phyloP scores from a whole-genome alignment of 2,329 filamentous ascomycete species.

The Hirsutella rhossiliensis region DNA sequence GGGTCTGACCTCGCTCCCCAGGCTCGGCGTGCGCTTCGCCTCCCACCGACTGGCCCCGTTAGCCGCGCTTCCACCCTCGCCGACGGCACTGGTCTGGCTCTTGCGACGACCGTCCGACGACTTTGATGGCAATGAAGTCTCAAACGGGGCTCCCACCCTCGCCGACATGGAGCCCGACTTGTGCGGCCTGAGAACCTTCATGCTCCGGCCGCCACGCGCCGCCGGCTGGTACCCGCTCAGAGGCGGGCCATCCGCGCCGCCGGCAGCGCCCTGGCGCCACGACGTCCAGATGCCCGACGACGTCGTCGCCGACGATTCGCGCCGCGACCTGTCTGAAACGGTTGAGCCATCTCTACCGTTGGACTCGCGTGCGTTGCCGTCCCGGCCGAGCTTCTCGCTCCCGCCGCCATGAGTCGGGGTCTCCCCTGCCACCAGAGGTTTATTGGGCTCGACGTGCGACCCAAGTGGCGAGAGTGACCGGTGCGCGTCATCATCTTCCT shows the following conservation, averaged over 20 bases:
- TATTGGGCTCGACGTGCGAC: conserved; percentile 20
- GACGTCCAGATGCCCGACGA: conserved; percentile 53
- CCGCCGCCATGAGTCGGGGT: conserved; percentile 33
- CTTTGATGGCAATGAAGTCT: conserved; percentile 33
- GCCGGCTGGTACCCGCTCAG: conserved; percentile 60
- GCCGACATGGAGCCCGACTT: conserved; percentile 48
- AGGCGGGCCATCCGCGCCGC: conserved; percentile 39
- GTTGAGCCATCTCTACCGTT: conserved; percentile 15
- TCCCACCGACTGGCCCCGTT: conserved; percentile 36
- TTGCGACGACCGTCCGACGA: conserved; percentile 41
- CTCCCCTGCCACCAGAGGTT: conserved; percentile 20
- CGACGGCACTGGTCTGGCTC: conserved; percentile 29
- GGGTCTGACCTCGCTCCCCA: conserved; percentile 25
- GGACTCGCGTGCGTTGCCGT: conserved; percentile 10
- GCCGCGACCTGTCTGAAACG: conserved; percentile 21
- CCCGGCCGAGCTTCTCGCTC: conserved; percentile 22
- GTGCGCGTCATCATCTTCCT: conserved; percentile 12
- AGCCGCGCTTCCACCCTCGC: conserved; percentile 14
- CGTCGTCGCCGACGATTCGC: conserved; percentile 31
- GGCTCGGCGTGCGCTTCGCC: conserved; percentile 35
- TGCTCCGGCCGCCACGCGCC: conserved; percentile 50
- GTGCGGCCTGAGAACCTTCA: conserved; percentile 80
- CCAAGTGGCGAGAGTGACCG: conserved; percentile 23
- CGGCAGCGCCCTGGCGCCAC: conserved; percentile 49
- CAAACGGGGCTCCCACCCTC: conserved; percentile 39